Base-by-base conservation (phyloP, 345 rosid genomes). In the Eutrema heterophyllum region DNA sequence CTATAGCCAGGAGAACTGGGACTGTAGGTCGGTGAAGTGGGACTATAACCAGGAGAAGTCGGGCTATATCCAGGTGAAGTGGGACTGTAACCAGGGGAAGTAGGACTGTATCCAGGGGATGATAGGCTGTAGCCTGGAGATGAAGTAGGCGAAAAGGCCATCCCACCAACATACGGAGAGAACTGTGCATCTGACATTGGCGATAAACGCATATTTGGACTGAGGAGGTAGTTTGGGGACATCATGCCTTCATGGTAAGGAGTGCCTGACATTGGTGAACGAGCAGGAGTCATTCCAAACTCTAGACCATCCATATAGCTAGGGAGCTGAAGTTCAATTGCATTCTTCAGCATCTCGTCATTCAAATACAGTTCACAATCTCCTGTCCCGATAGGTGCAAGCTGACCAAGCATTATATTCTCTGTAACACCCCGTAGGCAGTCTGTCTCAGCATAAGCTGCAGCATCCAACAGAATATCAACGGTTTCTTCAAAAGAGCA, bases 401-500 rank as follows among this genome's bases (percentile, higher is more conserved):
- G 93, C 80, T 94, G 99, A 62, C 99, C 99, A 44, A 94, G 68
- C 97, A 94, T 94, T 67, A 94, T 94, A 78, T 94, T 94, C 73
- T 94, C 99, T 3, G 99, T 94, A 14, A 94, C 99, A 41, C 98
- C 99, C 64, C 87, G 84, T 74, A 92, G 75, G 78, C 83, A 67
- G 78, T 94, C 99, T 2, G 90, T 64, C 83, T 94, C 99, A 12
- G 97, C 97, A 79, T 86, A 92, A 29, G 89, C 97, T 16, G 99
- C 97, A 69, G 97, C 99, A 87, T 94, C 97, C 40, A 94, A 91
- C 61, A 94, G 90, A 80, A 92, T 94, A 81, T 91, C 99, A 32
- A 94, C 99, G 8, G 99, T 94, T 83, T 94, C 99, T 84, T 94
- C 99, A 63, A 94, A 94, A 21, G 97, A 94, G 76, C 99, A 94